phyloP scores from a whole-genome alignment of 179 eudicot species.

The Amaranthus tricolor region DNA sequence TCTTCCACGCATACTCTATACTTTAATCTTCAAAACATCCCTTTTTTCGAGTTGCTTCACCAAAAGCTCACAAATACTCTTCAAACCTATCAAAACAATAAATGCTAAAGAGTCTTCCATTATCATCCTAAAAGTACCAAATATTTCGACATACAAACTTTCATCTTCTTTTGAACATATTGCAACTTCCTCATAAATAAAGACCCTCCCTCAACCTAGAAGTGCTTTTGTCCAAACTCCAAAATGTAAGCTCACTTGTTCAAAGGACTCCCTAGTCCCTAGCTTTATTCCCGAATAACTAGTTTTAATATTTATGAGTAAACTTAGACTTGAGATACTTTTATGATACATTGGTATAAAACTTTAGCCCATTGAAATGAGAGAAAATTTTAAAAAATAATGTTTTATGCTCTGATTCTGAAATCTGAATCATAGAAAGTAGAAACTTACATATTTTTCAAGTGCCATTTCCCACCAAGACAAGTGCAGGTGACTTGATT shows the following conservation, averaged over 20 bases:
- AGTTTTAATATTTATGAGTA: too few relatives aligned
- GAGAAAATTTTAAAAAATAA: not conserved
- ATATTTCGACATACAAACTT: not conserved
- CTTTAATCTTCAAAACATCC: too few relatives aligned
- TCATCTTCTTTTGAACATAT: not conserved
- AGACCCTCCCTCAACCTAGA: not conserved
- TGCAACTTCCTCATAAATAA: not conserved
- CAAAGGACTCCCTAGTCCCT: too few relatives aligned
- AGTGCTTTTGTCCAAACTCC: too few relatives aligned
- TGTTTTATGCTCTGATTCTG: constrained; percentile 4
- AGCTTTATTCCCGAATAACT: too few relatives aligned
- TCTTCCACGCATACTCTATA: too few relatives aligned
- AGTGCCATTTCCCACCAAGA: constrained; percentile 37
- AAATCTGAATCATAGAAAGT: constrained; percentile 9
- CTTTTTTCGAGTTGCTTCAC: not conserved
- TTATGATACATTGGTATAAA: too few relatives aligned
- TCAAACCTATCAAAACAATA: not conserved
- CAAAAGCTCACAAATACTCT: not conserved
- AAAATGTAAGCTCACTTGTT: too few relatives aligned
- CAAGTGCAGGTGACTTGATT: constrained; percentile 48
- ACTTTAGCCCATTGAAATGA: not conserved
- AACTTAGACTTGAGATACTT: too few relatives aligned
- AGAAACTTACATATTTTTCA: constrained; percentile 39
- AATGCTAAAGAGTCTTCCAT: not conserved
- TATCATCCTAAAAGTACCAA: not conserved